Percentiles rank a stretch among this genome's conserved stretches.
Conservation (phyloP, 371 early-diverging fungal species). For the Mucor irregularis region DNA sequence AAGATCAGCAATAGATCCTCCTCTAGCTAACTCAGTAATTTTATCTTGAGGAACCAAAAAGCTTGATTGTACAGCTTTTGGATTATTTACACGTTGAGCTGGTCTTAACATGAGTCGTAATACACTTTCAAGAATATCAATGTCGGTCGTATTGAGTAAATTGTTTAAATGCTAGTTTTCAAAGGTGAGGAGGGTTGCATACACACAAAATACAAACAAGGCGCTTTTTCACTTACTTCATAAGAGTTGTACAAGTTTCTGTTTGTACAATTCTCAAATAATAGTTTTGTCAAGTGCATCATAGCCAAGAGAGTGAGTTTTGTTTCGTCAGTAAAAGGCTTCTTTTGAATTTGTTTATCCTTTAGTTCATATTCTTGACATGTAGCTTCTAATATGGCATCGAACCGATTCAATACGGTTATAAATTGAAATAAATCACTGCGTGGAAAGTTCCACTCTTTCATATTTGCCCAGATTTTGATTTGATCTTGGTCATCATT, state of each 20-base stretch:
- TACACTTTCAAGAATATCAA: conserved; percentile 73
- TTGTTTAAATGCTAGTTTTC: conserved; percentile 53
- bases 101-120: conserved; percentile 75
- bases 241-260: conserved; percentile 90
- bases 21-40: conserved; percentile 22
- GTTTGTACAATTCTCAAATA: conserved; percentile 94
- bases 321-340: conserved; percentile 53
- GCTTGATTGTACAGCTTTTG: conserved; percentile 65
- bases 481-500: conserved; percentile 60
- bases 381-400: conserved; percentile 70
- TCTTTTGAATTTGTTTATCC: conserved; percentile 49
- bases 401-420: conserved; percentile 93
- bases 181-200: conserved; percentile 60
- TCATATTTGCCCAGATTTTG: conserved; percentile 42
- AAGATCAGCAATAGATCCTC: conserved; percentile 8
- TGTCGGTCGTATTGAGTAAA: conserved; percentile 70
- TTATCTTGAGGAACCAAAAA: conserved; percentile 54
- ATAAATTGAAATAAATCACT: conserved; percentile 95
- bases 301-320: conserved; percentile 67
- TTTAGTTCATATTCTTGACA: conserved; percentile 63
- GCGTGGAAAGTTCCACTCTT: conserved; percentile 79
- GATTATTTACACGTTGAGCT: conserved; percentile 77
- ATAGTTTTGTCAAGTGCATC: conserved; percentile 68
- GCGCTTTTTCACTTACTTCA: conserved; percentile 85
- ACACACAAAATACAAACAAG: conserved; percentile 30